A percentile compares a stretch with the other conserved stretches of the same genome.
Evolutionary conservation across 2,329 filamentous ascomycete species (phyloP).

Genomic region (Curvularia hawaiiensis): DNA sequence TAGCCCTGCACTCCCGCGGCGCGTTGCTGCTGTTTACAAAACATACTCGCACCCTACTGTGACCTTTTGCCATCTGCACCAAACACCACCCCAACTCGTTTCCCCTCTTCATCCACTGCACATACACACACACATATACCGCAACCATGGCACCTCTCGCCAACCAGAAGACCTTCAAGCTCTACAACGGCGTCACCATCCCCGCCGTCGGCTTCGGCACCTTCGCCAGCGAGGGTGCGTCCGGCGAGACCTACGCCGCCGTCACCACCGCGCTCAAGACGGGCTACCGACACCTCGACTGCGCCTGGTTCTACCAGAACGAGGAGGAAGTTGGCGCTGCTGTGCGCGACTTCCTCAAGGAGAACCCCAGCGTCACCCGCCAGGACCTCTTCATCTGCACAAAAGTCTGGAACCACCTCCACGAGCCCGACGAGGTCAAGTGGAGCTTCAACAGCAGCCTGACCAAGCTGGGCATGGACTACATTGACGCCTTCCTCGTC

Average conservation of each 20-base stretch:
- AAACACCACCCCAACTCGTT: not conserved
- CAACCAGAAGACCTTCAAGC: slow-evolving; percentile 54
- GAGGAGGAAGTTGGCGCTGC: slow-evolving; percentile 73
- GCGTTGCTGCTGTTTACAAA: slow-evolving; percentile 2
- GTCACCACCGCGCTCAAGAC: slow-evolving; percentile 62
- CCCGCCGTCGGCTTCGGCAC: slow-evolving; percentile 75
- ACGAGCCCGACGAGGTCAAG: slow-evolving; percentile 64
- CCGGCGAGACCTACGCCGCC: slow-evolving; percentile 59
- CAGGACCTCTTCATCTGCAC: slow-evolving; percentile 73
- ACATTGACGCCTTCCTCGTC: slow-evolving; percentile 74
- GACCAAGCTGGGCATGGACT: slow-evolving; percentile 63
- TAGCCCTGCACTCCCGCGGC: slow-evolving; percentile 7
- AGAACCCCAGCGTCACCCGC: slow-evolving; percentile 60
- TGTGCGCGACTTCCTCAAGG: slow-evolving; percentile 62
- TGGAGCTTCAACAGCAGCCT: slow-evolving; percentile 66
- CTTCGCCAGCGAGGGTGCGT: slow-evolving; percentile 71
- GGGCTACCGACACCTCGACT: slow-evolving; percentile 70
- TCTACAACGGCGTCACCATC: slow-evolving; percentile 66
- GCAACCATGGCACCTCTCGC: slow-evolving; percentile 35
- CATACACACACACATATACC: slow-evolving; percentile 5
- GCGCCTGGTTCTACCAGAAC: slow-evolving; percentile 74
- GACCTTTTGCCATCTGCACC: not conserved
- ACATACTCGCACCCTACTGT: not conserved
- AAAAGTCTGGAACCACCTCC: slow-evolving; percentile 67
- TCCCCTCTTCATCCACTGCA: not conserved